phyloP scores from a whole-genome alignment of 1,284 basidiomycete species.

The Neotropicomus parvogracilis region DNA sequence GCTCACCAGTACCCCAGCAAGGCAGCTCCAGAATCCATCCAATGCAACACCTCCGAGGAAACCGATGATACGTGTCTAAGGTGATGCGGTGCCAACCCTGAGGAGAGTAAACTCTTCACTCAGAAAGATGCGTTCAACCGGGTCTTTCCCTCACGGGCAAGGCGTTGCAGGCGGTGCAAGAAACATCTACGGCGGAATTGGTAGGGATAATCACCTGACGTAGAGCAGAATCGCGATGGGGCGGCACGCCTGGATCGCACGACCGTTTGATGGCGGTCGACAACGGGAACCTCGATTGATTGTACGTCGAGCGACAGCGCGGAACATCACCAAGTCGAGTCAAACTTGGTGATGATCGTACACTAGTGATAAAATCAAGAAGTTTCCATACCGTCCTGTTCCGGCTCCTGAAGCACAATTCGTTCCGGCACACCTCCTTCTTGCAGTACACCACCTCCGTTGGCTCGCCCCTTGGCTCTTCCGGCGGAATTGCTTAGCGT shows the following conservation, averaged over 20 bases:
- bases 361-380: constrained; percentile 11
- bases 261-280: background rate
- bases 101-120: background rate
- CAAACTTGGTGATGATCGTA: background rate
- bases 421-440: constrained; percentile 16
- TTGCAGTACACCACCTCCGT: constrained; percentile 2
- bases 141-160: background rate
- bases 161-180: background rate
- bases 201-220: background rate
- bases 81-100: background rate
- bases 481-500: constrained; percentile 17
- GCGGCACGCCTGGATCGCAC: background rate
- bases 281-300: constrained; percentile 1
- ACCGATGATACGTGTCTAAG: background rate
- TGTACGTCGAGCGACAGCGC: background rate
- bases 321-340: background rate
- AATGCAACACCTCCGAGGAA: background rate
- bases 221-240: background rate
- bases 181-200: constrained; percentile 1
- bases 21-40: background rate
- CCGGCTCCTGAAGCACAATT: constrained; percentile 36
- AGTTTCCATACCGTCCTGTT: constrained; percentile 35
- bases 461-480: constrained; percentile 18
- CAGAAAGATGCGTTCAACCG: background rate
- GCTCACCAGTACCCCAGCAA: constrained; percentile 7